Percentiles rank a stretch among this genome's conserved stretches.
These are phyloP conservation scores for Aspergillus sp. DNA, from an alignment of 2,329 filamentous ascomycete genomes.

Conservation along the genomic window DNA sequence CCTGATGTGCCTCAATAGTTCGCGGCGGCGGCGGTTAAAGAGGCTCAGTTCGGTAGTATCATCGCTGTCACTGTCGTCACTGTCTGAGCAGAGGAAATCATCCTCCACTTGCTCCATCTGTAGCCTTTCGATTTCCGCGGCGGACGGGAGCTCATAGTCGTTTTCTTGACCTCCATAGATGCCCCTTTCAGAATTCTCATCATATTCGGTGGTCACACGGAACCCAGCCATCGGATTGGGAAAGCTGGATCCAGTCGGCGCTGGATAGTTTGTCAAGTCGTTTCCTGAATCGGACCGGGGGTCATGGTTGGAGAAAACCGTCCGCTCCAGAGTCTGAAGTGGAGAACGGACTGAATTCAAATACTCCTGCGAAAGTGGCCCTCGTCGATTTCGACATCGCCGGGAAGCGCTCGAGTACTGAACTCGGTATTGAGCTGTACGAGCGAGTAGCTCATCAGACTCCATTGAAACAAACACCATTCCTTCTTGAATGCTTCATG, in stretches of 20 bases:
- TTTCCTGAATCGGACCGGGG: conserved; percentile 17
- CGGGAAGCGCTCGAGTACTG: conserved; percentile 44
- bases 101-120: conserved; percentile 18
- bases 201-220: conserved; percentile 28
- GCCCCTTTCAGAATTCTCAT: conserved; percentile 28
- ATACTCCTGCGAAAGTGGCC: conserved; percentile 33
- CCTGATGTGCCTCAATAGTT: conserved; percentile 17
- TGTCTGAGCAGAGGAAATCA: conserved; percentile 23
- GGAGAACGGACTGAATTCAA: conserved; percentile 28
- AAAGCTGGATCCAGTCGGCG: conserved; percentile 5
- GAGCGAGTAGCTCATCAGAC: conserved; percentile 61
- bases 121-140: conserved; percentile 18
- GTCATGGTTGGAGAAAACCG: conserved; percentile 13
- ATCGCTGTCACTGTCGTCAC: conserved; percentile 23
- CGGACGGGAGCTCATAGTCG: conserved; percentile 13
- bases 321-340: conserved; percentile 24
- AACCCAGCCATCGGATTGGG: conserved; percentile 20
- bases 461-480: conserved; percentile 88
- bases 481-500: conserved; percentile 68
- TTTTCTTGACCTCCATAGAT: conserved; percentile 25
- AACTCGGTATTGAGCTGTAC: conserved; percentile 67
- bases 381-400: conserved; percentile 20
- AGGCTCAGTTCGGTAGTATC: conserved; percentile 12
- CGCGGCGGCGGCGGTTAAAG: conserved; percentile 18
- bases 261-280: conserved; percentile 11